Percentiles rank a stretch among this genome's conserved stretches.
These are phyloP conservation scores for Boletus pseudopeckii DNA, from an alignment of 768 basidiomycete genomes.

Conservation along the genomic window DNA sequence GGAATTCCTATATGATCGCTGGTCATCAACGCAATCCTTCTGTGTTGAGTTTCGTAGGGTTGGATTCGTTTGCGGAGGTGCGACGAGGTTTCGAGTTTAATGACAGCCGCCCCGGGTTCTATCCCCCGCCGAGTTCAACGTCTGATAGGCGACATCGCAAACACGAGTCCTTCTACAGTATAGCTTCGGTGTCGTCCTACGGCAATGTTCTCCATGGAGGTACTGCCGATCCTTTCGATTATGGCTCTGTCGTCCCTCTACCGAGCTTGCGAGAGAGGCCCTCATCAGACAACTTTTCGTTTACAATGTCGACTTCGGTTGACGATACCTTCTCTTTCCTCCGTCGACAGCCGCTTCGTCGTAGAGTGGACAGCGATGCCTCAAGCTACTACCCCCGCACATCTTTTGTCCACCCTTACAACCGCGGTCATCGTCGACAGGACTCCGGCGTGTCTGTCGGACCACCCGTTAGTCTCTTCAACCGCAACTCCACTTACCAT, in stretches of 20 bases:
- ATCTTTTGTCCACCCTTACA: slow-evolving; percentile 32
- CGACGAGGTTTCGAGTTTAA: slow-evolving; percentile 75
- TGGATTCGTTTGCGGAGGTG: slow-evolving; percentile 77
- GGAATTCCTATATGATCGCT: slow-evolving; percentile 13
- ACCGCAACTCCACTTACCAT: slow-evolving; percentile 55
- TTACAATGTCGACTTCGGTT: slow-evolving; percentile 49
- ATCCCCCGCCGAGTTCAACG: slow-evolving; percentile 46
- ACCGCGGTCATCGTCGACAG: slow-evolving; percentile 54
- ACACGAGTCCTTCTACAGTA: slow-evolving; percentile 64
- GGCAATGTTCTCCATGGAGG: slow-evolving; percentile 65
- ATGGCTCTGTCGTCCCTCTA: slow-evolving; percentile 36
- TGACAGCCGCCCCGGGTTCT: slow-evolving; percentile 59
- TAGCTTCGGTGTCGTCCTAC: slow-evolving; percentile 78
- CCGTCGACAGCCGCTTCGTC: slow-evolving; percentile 36
- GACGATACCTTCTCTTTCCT: slow-evolving; percentile 77
- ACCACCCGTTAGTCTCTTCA: slow-evolving; percentile 72
- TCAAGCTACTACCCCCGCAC: slow-evolving; percentile 71
- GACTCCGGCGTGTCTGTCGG: slow-evolving; percentile 59
- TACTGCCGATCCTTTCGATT: slow-evolving; percentile 70
- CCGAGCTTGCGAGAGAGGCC: slow-evolving; percentile 54
- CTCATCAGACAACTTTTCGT: slow-evolving; percentile 55
- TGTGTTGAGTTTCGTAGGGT: slow-evolving; percentile 62
- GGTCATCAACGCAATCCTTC: slow-evolving; percentile 42
- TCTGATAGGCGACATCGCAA: slow-evolving; percentile 40
- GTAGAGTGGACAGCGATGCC: slow-evolving; percentile 68